Percentiles rank a stretch among this genome's conserved stretches.
Evolutionary conservation across 495 filamentous ascomycete species (phyloP).

Genomic region (Astrothelium macrocarpum): DNA sequence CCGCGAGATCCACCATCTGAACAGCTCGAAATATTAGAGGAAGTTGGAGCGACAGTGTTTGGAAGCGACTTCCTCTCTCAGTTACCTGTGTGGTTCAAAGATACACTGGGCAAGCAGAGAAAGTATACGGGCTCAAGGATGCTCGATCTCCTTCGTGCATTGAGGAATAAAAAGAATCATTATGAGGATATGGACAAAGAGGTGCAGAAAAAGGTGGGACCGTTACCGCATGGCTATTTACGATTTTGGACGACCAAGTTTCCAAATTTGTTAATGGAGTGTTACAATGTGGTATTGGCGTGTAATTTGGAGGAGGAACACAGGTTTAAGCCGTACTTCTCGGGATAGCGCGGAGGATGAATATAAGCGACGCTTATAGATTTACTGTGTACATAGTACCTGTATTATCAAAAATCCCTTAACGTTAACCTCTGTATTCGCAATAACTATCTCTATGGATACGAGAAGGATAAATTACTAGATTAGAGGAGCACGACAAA

Average conservation of each 20-base stretch:
- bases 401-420: too few species aligned
- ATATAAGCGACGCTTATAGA: neutral
- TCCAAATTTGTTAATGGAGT: constrained; percentile 70
- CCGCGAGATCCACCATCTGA: constrained; percentile 65
- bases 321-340: constrained; percentile 67
- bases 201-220: constrained; percentile 33
- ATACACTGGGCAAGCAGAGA: constrained; percentile 83
- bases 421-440: neutral
- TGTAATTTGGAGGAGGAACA: constrained; percentile 54
- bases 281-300: constrained; percentile 62
- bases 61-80: constrained; percentile 65
- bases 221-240: constrained; percentile 75
- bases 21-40: constrained; percentile 55
- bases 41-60: constrained; percentile 41
- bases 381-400: neutral
- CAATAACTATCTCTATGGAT: neutral
- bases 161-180: constrained; percentile 72
- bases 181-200: constrained; percentile 37
- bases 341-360: neutral
- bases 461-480: neutral
- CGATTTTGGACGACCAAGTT: constrained; percentile 77
- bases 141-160: constrained; percentile 76
- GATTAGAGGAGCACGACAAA: neutral
- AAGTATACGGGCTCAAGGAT: constrained; percentile 81
- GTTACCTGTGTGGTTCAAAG: constrained; percentile 71